Evolutionary conservation across 1,284 basidiomycete species (phyloP), one percentile per base, ranked within the genome.

Genomic region (Taiwanofungus camphoratus): DNA sequence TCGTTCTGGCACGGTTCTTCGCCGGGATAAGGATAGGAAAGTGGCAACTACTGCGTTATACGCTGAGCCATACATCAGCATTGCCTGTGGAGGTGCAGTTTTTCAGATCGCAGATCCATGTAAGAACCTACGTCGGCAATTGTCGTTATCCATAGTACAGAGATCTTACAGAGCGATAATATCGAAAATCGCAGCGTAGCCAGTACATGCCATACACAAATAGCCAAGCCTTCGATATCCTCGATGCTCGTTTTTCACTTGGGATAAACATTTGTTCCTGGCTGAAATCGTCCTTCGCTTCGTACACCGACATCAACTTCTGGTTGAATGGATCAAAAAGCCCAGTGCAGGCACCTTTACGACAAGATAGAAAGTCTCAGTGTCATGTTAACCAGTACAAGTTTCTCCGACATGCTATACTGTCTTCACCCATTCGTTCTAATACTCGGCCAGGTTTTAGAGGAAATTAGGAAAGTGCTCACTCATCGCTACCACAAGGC

Each of bases 271-370:
- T 69, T 0, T 77, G 74, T 0, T 76, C 73, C 13, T 68, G 66
- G n/a, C 60, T 62, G 46, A 88, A 89, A 49, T 90, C 77, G 51
- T 85, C 82, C 52, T 79, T 79, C 2, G 82, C 88, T 90, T 46
- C 9, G 19, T n/a, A n/a, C n/a, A n/a, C n/a, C n/a, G n/a, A n/a
- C n/a, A n/a, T n/a, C n/a, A n/a, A n/a, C n/a, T n/a, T n/a, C n/a
- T n/a, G n/a, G n/a, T n/a, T n/a, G n/a, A n/a, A n/a, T n/a, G 21
- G 33, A 34, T 7, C 23, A 21, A 39, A 34, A 31, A n/a, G n/a
- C n/a, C n/a, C n/a, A n/a, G n/a, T n/a, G n/a, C n/a, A n/a, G n/a
- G n/a, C n/a, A n/a, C n/a, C n/a, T n/a, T n/a, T n/a, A n/a, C n/a
- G n/a, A n/a, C n/a, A n/a, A n/a, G n/a, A n/a, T n/a, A n/a, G n/a